Evolutionary conservation across 345 rosid genomes (phyloP).

Genomic region (Streptanthus diversifolius): DNA sequence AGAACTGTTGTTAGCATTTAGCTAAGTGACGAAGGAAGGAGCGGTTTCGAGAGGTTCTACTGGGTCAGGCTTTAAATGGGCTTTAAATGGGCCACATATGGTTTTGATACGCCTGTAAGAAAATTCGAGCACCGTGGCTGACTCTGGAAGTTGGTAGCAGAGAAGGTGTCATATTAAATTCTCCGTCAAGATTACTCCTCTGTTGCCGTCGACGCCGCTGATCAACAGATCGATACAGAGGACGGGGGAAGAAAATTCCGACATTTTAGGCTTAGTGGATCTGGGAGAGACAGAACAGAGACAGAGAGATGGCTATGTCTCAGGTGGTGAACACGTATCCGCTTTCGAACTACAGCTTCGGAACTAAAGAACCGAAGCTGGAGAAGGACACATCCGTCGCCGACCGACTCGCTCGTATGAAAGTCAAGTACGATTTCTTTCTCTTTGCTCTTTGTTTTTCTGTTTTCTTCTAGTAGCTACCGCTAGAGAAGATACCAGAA

Average conservation of each 20-base stretch:
- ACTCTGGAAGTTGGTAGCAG: background rate
- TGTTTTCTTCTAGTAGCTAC: background rate
- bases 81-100: background rate
- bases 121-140: background rate
- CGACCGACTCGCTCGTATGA: slow-evolving; percentile 98
- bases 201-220: slow-evolving; percentile 8
- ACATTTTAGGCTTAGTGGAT: background rate
- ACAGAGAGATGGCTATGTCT: slow-evolving; percentile 58
- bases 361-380: slow-evolving; percentile 94
- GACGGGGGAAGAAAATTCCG: background rate
- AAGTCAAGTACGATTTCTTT: slow-evolving; percentile 64
- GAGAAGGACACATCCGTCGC: slow-evolving; percentile 95
- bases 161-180: background rate
- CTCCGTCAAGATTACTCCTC: slow-evolving; percentile 4
- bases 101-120: background rate
- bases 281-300: background rate
- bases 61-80: slow-evolving; percentile 6
- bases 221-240: background rate
- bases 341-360: slow-evolving; percentile 87
- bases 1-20: background rate
- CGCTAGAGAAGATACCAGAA: background rate
- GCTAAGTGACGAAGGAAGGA: background rate
- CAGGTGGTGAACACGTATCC: slow-evolving; percentile 89
- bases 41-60: background rate
- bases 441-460: background rate